phyloP scores from a whole-genome alignment of 2,329 filamentous ascomycete genomes.

The Paecilomyces dactylethromorphus region DNA sequence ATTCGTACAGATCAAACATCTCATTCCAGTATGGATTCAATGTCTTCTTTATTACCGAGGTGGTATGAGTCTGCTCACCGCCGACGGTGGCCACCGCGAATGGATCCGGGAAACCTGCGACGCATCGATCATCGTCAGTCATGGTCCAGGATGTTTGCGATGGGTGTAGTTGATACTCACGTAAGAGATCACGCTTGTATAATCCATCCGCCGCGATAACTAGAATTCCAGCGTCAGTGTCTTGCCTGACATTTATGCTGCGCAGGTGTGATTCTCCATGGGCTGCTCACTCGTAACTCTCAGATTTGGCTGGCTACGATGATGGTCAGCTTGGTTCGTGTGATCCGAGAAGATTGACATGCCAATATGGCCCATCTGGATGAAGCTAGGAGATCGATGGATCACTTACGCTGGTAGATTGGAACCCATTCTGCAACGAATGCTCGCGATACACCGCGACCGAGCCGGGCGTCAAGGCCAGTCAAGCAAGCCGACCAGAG shows the following conservation, averaged over 20 bases:
- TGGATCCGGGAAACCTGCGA: conserved; percentile 85
- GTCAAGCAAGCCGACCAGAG: conserved; percentile 28
- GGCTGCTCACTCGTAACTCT: conserved; percentile 73
- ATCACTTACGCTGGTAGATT: conserved; percentile 57
- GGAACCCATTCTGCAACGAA: conserved; percentile 45
- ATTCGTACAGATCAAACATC: conserved; percentile 87
- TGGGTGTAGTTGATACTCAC: conserved; percentile 52
- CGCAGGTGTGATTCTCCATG: neutral
- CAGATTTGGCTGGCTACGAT: conserved; percentile 69
- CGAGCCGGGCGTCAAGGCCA: conserved; percentile 22
- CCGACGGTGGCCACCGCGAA: conserved; percentile 96
- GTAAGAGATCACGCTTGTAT: conserved; percentile 98
- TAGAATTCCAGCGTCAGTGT: conserved; percentile 36
- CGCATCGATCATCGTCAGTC: conserved; percentile 2
- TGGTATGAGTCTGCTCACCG: conserved; percentile 98
- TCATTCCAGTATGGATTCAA: conserved; percentile 99
- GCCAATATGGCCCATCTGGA: neutral
- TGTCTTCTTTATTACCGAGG: conserved; percentile 91
- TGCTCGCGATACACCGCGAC: conserved; percentile 19
- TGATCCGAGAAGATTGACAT: neutral
- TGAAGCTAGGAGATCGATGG: neutral
- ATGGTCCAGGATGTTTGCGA: neutral
- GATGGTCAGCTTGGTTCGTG: conserved; percentile 12
- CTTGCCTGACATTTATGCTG: neutral
- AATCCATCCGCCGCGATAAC: conserved; percentile 98